Evolutionary conservation across 345 rosid species (phyloP).

Genomic region (Populus tremula): DNA sequence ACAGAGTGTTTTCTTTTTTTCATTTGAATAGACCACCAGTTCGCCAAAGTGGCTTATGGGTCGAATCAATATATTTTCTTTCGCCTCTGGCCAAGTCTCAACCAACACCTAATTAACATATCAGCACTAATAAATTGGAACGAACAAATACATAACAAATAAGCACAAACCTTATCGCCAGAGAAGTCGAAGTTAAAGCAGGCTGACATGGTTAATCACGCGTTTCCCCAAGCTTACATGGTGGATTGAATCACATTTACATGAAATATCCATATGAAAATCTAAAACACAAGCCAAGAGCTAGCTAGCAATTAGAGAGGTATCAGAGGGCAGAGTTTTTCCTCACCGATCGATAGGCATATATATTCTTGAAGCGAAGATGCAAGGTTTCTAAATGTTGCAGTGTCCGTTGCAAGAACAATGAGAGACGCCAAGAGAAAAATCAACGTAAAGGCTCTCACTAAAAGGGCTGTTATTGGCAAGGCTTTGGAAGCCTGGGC

Average conservation of each 20-base stretch:
- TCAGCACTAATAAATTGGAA: neutral
- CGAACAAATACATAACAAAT: neutral
- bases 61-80: no score
- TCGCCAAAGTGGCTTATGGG: no score
- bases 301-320: neutral
- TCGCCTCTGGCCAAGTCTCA: no score
- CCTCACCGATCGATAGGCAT: neutral
- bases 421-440: neutral
- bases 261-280: neutral
- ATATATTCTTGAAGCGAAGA: neutral
- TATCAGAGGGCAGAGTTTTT: neutral
- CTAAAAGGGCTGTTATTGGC: neutral
- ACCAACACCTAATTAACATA: no score
- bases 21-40: no score
- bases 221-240: constrained; percentile 1
- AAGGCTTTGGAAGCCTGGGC: neutral
- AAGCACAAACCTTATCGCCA: neutral
- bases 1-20: no score
- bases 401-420: neutral
- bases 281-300: no score
- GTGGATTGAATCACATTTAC: neutral
- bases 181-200: neutral
- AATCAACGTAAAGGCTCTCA: neutral
- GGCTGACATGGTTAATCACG: neutral
- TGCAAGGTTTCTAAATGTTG: neutral